Evolutionary conservation across 2,329 filamentous ascomycete genomes (phyloP).

Genomic region (Alternaria sp.): DNA sequence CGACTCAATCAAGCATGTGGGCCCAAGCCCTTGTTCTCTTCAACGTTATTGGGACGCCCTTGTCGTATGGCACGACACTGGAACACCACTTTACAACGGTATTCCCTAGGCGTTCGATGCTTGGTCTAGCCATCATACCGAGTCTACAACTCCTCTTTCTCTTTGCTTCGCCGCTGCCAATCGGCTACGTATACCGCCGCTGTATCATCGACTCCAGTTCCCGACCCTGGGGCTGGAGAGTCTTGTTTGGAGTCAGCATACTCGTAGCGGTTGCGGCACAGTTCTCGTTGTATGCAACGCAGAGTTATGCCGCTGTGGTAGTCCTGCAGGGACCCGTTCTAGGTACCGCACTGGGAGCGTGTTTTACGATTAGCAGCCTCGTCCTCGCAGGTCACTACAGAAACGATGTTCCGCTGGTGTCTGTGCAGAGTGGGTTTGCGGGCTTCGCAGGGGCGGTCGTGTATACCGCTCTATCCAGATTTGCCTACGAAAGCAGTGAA

Average conservation of each 20-base stretch:
- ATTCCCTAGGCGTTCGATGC: constrained; percentile 6
- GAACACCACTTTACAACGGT: constrained; percentile 30
- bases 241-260: neutral
- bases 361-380: constrained; percentile 17
- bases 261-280: neutral
- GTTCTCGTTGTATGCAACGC: neutral
- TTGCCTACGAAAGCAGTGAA: neutral
- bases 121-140: constrained; percentile 12
- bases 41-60: constrained; percentile 31
- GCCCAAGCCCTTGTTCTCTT: constrained; percentile 33
- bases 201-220: neutral
- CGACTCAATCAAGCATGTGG: constrained; percentile 7
- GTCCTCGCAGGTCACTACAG: constrained; percentile 30
- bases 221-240: neutral
- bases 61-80: constrained; percentile 32
- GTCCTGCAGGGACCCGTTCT: constrained; percentile 21
- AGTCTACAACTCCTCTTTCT: constrained; percentile 24
- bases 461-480: constrained; percentile 14
- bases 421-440: constrained; percentile 35
- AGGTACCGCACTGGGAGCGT: constrained; percentile 22
- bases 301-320: neutral
- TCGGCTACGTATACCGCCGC: constrained; percentile 10
- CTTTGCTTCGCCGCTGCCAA: constrained; percentile 2
- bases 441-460: constrained; percentile 23
- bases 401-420: constrained; percentile 40